These are phyloP conservation scores for Beauveria australis DNA, from an alignment of 2,329 filamentous ascomycete species.

Conservation along the genomic window DNA sequence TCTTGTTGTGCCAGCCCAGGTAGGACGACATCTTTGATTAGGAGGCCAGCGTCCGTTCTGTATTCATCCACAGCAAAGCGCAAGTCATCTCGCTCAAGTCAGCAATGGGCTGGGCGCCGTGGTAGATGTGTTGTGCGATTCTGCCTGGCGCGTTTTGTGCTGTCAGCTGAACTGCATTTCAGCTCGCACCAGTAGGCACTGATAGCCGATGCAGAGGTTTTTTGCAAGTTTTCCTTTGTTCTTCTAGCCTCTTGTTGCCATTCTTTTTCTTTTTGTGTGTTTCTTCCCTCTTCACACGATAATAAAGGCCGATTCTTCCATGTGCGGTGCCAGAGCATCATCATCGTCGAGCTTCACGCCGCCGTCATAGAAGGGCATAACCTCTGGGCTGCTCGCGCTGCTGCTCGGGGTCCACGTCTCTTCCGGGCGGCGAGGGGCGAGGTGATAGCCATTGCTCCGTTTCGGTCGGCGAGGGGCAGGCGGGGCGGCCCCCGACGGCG, in stretches of 20 bases:
- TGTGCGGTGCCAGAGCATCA: not conserved
- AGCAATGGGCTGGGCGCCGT: too few relatives aligned
- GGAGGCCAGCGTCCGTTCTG: too few relatives aligned
- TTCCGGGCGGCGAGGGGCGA: not conserved
- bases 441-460: slow-evolving; percentile 7
- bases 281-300: not conserved
- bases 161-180: too few relatives aligned
- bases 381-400: not conserved
- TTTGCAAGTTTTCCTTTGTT: too few relatives aligned
- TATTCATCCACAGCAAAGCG: too few relatives aligned
- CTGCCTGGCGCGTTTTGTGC: too few relatives aligned
- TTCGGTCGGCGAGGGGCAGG: slow-evolving; percentile 1
- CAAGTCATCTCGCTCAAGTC: too few relatives aligned
- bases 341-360: slow-evolving; percentile 1
- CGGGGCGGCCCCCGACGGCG: not conserved
- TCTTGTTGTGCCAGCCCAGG: too few relatives aligned
- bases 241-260: not conserved
- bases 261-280: not conserved
- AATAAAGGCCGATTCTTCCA: not conserved
- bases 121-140: too few relatives aligned
- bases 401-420: slow-evolving; percentile 2
- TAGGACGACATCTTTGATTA: too few relatives aligned
- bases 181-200: too few relatives aligned
- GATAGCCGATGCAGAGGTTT: too few relatives aligned
- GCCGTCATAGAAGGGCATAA: not conserved